Conservation (phyloP, 2,329 filamentous ascomycete genomes). For the Diaporthe citriasiana region DNA sequence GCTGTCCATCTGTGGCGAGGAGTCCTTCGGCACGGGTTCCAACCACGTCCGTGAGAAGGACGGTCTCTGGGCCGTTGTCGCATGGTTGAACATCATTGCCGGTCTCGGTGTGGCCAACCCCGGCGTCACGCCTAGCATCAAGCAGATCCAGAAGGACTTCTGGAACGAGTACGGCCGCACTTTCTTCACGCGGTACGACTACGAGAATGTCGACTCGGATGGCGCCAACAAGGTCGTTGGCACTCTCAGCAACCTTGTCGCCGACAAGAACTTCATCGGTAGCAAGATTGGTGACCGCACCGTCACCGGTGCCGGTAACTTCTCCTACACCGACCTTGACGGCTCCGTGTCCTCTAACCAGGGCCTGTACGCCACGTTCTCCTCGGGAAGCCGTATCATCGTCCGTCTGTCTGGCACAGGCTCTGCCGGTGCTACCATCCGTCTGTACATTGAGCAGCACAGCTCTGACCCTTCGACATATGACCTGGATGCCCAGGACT, state of each 20-base stretch:
- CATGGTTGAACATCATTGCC: conserved; percentile 99
- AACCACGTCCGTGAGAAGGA: conserved; percentile 99
- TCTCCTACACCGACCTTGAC: conserved; percentile 98
- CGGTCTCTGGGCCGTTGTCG: conserved; percentile 95
- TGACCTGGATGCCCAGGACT: conserved; percentile 88
- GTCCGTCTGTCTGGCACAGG: conserved; percentile 96
- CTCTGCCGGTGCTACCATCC: conserved; percentile 94
- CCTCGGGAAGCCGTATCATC: conserved; percentile 93
- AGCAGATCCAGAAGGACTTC: conserved; percentile 96
- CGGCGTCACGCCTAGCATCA: conserved; percentile 88
- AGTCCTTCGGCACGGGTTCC: conserved; percentile 97
- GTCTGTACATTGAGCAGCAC: conserved; percentile 97
- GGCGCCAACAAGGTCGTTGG: conserved; percentile 92
- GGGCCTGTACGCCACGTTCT: conserved; percentile 94
- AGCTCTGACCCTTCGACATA: conserved; percentile 85
- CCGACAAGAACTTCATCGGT: conserved; percentile 81
- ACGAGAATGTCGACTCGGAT: conserved; percentile 93
- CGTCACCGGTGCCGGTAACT: conserved; percentile 92
- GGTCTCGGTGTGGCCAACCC: conserved; percentile 88
- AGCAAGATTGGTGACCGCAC: conserved; percentile 85
- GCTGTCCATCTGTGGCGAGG: conserved; percentile 98
- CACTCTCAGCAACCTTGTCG: conserved; percentile 83
- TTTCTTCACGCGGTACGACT: conserved; percentile 99
- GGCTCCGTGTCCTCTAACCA: conserved; percentile 96
- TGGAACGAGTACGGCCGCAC: conserved; percentile 96